Evolutionary conservation across 148 eudicot genomes (phyloP), one percentile per base, ranked within the genome.

Genomic region (Spergularia marina): DNA sequence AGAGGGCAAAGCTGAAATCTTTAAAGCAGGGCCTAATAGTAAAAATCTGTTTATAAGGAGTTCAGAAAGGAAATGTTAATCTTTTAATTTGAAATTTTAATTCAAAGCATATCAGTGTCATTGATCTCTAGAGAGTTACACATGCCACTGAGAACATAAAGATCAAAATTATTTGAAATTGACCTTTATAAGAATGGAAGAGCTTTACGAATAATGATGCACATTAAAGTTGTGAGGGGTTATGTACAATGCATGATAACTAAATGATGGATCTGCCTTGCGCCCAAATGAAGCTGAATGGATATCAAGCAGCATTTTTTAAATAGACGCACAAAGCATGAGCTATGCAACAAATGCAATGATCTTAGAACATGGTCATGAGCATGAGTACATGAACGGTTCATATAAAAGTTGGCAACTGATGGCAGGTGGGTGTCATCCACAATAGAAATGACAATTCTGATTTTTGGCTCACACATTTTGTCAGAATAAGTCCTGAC

Each of bases 171-270:
- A 65, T 36, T 34, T 6, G n/a, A 47, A 53, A 70, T 14, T 15
- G 21, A 53, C 74, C 59, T 34, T 7, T 36, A 30, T 54, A 62
- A 16, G 13, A 36, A 12, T 30, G 25, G n/a, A 71, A 40, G 20
- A 34, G 51, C 74, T 68, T 68, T 57, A 55, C 17, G 68, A 65
- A 65, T 60, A 34, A 60, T 54, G 62, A 70, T 30, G 49, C 41
- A 34, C 61, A 39, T 55, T 39, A 65, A 16, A 56, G 52, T 41
- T 64, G 30, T 55, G 44, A 51, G 23, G 18, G 68, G 20, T 44
- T 53, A 70, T 14, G 60, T 51, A 17, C 34, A 2, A 30, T 30
- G 34, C 39, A 60, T 9, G 56, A 6, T 23, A 69, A 47, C 23
- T 36, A 41, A 70, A 80, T 64, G 49, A 30, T 30, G 23, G 62